A percentile compares a stretch with the other conserved stretches of the same genome.
Conservation (phyloP, 1,139 yeast species). For the Nakaseomyces glabratus region DNA sequence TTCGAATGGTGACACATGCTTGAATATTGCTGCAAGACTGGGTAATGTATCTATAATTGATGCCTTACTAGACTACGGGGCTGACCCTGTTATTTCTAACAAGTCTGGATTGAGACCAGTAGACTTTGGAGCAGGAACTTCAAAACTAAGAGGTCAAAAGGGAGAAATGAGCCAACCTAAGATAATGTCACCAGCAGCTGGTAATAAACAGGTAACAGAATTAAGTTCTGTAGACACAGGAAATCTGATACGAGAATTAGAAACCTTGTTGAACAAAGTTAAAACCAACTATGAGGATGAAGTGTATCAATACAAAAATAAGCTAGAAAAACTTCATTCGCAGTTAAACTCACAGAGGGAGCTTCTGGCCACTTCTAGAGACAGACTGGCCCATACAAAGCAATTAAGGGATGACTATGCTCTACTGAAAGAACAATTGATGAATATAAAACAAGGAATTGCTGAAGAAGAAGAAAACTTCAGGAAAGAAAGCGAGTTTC, state of each 20-base stretch:
- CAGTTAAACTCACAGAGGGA: slow-evolving; percentile 23
- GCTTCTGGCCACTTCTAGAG: slow-evolving; percentile 22
- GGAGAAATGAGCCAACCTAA: background rate
- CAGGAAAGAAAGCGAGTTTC: slow-evolving; percentile 34
- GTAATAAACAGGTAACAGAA: slow-evolving; percentile 2
- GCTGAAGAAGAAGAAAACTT: slow-evolving; percentile 48
- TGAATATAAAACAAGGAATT: slow-evolving; percentile 49
- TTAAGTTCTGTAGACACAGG: slow-evolving; percentile 21
- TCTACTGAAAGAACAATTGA: slow-evolving; percentile 40
- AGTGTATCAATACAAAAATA: slow-evolving; percentile 23
- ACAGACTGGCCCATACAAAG: slow-evolving; percentile 23
- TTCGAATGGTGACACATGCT: slow-evolving; percentile 76
- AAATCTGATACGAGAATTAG: slow-evolving; percentile 22
- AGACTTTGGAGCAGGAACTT: slow-evolving; percentile 56
- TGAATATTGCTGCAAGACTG: slow-evolving; percentile 83
- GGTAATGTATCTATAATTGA: slow-evolving; percentile 79
- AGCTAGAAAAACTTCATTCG: slow-evolving; percentile 19
- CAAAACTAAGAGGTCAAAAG: slow-evolving; percentile 11
- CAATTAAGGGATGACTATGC: slow-evolving; percentile 26
- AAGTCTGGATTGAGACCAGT: slow-evolving; percentile 77
- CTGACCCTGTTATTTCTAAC: slow-evolving; percentile 70
- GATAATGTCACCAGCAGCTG: background rate
- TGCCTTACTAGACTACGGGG: slow-evolving; percentile 74
- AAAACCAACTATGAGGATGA: slow-evolving; percentile 28
- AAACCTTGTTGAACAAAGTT: slow-evolving; percentile 21